A percentile compares a stretch with the other conserved stretches of the same genome.
Conservation (phyloP, 352 stramenopile genomes). For the Phytophthora boehmeriae region DNA sequence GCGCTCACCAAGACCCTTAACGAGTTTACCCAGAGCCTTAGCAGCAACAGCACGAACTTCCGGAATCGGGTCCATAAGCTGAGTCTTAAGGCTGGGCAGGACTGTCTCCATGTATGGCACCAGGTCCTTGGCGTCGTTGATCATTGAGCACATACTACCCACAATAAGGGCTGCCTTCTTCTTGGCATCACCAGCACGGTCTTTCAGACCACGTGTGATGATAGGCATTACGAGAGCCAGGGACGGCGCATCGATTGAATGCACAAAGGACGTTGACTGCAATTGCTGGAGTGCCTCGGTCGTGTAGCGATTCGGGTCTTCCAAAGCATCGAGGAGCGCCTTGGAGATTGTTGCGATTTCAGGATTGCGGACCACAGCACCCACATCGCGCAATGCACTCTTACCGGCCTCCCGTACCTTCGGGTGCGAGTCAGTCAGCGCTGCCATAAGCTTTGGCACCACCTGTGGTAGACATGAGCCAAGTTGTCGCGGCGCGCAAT, state of each 20-base stretch:
- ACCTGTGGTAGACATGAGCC: constrained; percentile 98
- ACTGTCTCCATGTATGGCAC: constrained; percentile 98
- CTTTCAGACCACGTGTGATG: constrained; percentile 97
- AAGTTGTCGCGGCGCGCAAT: constrained; percentile 99
- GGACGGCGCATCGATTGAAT: constrained; percentile 99
- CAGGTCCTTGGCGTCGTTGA: constrained; percentile 97
- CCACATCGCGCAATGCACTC: constrained; percentile 96
- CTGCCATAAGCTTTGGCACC: constrained; percentile 97
- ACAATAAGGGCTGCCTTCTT: constrained; percentile 99
- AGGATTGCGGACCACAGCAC: constrained; percentile 98
- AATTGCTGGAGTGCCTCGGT: constrained; percentile 96
- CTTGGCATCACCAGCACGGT: constrained; percentile 97
- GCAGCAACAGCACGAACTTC: constrained; percentile 95
- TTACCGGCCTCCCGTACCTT: constrained; percentile 98
- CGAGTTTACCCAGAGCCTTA: constrained; percentile 95
- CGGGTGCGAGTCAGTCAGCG: constrained; percentile 98
- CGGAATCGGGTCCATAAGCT: constrained; percentile 93
- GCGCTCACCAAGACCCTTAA: constrained; percentile 95
- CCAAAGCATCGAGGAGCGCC: constrained; percentile 95
- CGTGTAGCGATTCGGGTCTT: constrained; percentile 94
- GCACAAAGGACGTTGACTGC: constrained; percentile 98
- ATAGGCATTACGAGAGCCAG: constrained; percentile 99
- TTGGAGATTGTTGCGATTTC: constrained; percentile 97
- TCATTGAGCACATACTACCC: constrained; percentile 99
- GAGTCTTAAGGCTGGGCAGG: constrained; percentile 95